Base-by-base conservation (phyloP, 2,329 filamentous ascomycete species). In the Paramyrothecium roridum region DNA sequence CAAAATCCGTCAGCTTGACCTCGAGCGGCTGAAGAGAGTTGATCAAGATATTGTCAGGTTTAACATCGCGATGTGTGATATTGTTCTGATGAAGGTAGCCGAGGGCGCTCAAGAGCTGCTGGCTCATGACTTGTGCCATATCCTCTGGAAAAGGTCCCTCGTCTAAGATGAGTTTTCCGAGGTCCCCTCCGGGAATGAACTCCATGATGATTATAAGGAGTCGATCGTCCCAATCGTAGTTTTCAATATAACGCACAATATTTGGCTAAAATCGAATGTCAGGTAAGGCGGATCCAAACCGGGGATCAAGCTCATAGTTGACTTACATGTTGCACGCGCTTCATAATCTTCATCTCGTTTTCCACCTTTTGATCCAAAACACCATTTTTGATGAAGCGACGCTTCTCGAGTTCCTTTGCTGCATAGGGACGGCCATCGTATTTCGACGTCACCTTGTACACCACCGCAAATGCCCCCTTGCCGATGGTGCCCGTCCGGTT, bases 201-300 rank as follows among this genome's bases (percentile, higher is more conserved):
- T 99, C 95, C 95, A 99, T 99, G 70, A 96, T 89, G 68, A 98
- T 93, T 70, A 99, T 96, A 69, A 97, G 93, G 4, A 97, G 80
- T 67, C 92, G 80, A 43, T 90, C 80, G 48, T 87, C 84, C 77
- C 90, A 87, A 61, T 96, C 92, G 61, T 95, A 83, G 66, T 95
- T 90, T 64, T 96, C 92, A 54, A 96, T 85, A 67, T 95, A 99
- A 60, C 90, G 85, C 46, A 99, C 93, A 63, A 99, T 93, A 64
- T 98, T 93, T 2, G 86, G 83, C 88, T 91, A 55, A 2, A 21
- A 26, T 26, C 13, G 22, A 21, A 53, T 30, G 64, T 64, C 49
- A 63, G 58, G 40, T 23, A 48, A 50, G 16, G 23, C 13, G 16
- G 33, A 19, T 13, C 13, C 7, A 13, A 43, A 13, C 12, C 13